phyloP scores from a whole-genome alignment of 2,329 filamentous ascomycete genomes.

The Cladosporium sp. region DNA sequence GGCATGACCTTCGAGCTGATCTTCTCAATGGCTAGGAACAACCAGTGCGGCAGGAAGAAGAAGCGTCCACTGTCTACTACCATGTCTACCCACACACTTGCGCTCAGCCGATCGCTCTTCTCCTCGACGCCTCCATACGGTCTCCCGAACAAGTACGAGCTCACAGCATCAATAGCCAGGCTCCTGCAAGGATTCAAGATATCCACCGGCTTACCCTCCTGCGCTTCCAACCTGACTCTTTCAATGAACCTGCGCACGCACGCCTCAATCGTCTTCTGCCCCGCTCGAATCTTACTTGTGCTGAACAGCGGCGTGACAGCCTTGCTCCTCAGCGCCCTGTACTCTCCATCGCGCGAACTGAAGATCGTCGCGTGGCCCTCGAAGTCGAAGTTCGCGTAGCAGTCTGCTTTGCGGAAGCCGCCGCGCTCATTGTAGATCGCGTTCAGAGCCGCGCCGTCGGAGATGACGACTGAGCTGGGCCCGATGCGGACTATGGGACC shows the following conservation, averaged over 20 bases:
- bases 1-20: conserved; percentile 26
- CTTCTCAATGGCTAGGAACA: conserved; percentile 45
- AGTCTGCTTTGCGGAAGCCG: conserved; percentile 26
- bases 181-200: conserved; percentile 52
- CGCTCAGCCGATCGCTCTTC: conserved; percentile 39
- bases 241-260: conserved; percentile 47
- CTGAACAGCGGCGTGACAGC: conserved; percentile 53
- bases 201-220: conserved; percentile 41
- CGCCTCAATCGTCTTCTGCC: conserved; percentile 40
- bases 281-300: conserved; percentile 46
- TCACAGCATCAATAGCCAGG: conserved; percentile 56
- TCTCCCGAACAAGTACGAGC: conserved; percentile 54
- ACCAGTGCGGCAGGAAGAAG: conserved; percentile 52
- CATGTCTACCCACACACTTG: conserved; percentile 54
- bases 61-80: conserved; percentile 57
- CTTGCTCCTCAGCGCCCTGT: conserved; percentile 50
- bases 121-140: conserved; percentile 53
- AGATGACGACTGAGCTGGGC: conserved; percentile 72
- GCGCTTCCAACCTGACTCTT: conserved; percentile 41
- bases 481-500: conserved; percentile 72
- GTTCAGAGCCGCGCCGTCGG: conserved; percentile 67
- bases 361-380: conserved; percentile 37
- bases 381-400: conserved; percentile 27
- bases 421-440: conserved; percentile 50
- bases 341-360: conserved; percentile 41